phyloP scores from a whole-genome alignment of 2,329 filamentous ascomycete species.

The Dactylella cylindrospora region DNA sequence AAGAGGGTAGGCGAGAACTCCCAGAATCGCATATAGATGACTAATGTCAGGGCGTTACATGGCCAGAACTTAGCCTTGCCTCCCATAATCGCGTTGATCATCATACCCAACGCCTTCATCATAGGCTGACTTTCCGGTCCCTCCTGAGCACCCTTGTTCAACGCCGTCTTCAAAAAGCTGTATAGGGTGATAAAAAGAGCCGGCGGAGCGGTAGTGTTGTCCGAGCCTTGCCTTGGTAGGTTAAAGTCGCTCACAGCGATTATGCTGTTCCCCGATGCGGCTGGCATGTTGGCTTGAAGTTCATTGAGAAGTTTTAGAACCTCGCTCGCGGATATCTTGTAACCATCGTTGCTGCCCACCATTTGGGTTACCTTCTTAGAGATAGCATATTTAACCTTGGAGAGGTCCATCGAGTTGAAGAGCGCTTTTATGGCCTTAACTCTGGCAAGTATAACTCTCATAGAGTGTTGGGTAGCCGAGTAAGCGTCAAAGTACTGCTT shows the following conservation, averaged over 20 bases:
- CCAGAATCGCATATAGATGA: constrained; percentile 30
- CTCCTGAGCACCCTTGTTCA: constrained; percentile 20
- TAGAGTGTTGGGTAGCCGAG: constrained; percentile 10
- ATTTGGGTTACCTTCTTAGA: constrained; percentile 26
- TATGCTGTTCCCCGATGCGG: not conserved
- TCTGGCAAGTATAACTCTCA: constrained; percentile 14
- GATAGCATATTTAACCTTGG: constrained; percentile 17
- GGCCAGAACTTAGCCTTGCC: constrained; percentile 32
- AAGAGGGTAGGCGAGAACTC: constrained; percentile 22
- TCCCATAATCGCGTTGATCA: constrained; percentile 22
- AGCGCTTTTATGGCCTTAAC: constrained; percentile 6
- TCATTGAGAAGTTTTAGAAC: constrained; percentile 5
- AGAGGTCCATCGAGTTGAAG: constrained; percentile 4
- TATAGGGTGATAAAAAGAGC: constrained; percentile 17
- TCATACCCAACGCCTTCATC: constrained; percentile 31
- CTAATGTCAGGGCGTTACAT: not conserved
- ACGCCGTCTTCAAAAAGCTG: constrained; percentile 30
- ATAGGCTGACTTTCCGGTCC: constrained; percentile 22
- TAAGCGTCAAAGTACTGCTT: not conserved
- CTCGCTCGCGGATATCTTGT: constrained; percentile 2
- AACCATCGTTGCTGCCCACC: constrained; percentile 10
- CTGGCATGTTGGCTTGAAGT: not conserved
- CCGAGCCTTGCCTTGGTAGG: constrained; percentile 3
- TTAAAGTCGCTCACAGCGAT: constrained; percentile 18
- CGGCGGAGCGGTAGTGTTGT: constrained; percentile 3